phyloP scores from a whole-genome alignment of 331 rosid species.

The Pyracantha coccinea region DNA sequence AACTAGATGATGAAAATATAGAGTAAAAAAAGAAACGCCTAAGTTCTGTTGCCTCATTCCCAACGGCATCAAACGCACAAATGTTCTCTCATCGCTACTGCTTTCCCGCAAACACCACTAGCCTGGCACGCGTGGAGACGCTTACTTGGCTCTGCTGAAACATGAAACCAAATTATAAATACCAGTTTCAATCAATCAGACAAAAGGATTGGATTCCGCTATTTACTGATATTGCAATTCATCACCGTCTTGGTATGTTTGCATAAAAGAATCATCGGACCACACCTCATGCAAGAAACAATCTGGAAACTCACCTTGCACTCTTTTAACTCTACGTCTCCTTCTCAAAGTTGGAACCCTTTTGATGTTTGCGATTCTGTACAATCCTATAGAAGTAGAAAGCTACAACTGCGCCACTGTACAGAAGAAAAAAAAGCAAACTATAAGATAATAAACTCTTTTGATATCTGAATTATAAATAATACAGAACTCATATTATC shows the following conservation, averaged over 20 bases:
- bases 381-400: slow-evolving; percentile 58
- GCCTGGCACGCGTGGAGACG: not conserved
- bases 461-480: no score
- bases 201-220: no score
- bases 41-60: not conserved
- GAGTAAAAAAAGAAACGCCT: not conserved
- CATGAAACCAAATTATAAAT: not conserved
- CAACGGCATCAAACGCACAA: not conserved
- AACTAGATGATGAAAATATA: not conserved
- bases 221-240: not conserved
- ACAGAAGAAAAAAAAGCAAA: slow-evolving; percentile 14
- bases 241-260: not conserved
- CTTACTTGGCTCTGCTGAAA: not conserved
- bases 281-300: not conserved
- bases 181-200: not conserved
- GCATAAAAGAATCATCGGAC: not conserved
- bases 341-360: slow-evolving; percentile 38
- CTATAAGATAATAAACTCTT: not conserved
- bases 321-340: slow-evolving; percentile 31
- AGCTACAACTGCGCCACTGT: slow-evolving; percentile 68
- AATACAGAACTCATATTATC: not conserved
- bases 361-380: slow-evolving; percentile 32
- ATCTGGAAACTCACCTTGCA: slow-evolving; percentile 24
- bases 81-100: not conserved
- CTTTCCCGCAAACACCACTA: not conserved